These are phyloP conservation scores for Mesembryanthemum crystallinum DNA, from an alignment of 148 eudicot genomes.

Conservation along the genomic window DNA sequence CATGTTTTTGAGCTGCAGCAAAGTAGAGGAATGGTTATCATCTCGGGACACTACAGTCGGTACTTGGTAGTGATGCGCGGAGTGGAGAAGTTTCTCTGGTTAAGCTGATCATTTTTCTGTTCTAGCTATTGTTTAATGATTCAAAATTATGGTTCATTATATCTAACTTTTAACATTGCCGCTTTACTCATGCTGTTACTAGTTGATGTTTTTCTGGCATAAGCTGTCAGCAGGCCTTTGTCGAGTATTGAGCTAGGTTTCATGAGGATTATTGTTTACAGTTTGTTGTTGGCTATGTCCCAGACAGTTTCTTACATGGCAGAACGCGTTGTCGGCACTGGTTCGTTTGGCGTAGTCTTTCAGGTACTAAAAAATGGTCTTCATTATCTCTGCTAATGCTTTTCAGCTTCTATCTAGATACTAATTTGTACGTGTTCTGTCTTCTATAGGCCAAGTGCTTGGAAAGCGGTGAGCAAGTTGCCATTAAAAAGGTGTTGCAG, in stretches of 20 bases:
- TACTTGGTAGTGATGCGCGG: neutral
- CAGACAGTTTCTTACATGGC: slow-evolving; percentile 93
- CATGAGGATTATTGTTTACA: slow-evolving; percentile 9
- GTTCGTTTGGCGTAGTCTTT: slow-evolving; percentile 92
- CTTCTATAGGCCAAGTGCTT: slow-evolving; percentile 73
- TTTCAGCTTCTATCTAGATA: neutral
- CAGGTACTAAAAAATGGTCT: slow-evolving; percentile 51
- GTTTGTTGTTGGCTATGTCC: slow-evolving; percentile 12
- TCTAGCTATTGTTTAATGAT: neutral
- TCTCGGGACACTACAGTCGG: neutral
- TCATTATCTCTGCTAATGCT: neutral
- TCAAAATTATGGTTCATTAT: neutral
- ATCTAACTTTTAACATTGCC: neutral
- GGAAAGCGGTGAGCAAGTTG: slow-evolving; percentile 85
- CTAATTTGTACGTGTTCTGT: neutral
- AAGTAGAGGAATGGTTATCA: neutral
- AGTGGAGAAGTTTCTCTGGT: neutral
- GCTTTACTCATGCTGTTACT: neutral
- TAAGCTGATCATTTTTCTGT: neutral
- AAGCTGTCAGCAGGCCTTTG: neutral
- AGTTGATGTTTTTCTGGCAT: neutral
- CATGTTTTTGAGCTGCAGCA: neutral
- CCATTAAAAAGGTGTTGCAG: slow-evolving; percentile 92
- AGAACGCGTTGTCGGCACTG: slow-evolving; percentile 95
- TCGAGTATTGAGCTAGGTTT: neutral